These are phyloP conservation scores for Tulasnella sp. DNA, from an alignment of 768 basidiomycete genomes.

Conservation along the genomic window DNA sequence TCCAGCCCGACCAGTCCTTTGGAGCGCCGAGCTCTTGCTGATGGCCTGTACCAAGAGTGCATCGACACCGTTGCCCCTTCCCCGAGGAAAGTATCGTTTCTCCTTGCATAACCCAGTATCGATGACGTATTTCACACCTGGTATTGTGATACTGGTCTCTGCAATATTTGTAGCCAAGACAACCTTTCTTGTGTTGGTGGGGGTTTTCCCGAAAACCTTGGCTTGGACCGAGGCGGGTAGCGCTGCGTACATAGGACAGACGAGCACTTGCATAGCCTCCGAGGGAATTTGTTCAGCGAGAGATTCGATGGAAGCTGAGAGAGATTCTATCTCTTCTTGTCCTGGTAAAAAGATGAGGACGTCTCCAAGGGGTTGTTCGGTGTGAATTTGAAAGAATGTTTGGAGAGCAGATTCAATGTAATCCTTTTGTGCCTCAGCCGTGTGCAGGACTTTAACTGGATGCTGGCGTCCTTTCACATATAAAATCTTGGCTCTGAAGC, in stretches of 20 bases:
- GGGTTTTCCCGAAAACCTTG: constrained; percentile 63
- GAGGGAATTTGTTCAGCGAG: constrained; percentile 63
- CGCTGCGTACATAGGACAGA: constrained; percentile 80
- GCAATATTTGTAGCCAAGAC: constrained; percentile 97
- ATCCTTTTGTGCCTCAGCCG: constrained; percentile 64
- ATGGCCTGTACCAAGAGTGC: constrained; percentile 74
- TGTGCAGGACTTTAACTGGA: constrained; percentile 77
- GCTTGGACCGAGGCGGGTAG: constrained; percentile 70
- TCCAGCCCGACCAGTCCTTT: constrained; percentile 93
- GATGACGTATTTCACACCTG: constrained; percentile 89
- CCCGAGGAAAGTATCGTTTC: constrained; percentile 69
- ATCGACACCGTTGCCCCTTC: constrained; percentile 75
- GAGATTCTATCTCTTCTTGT: constrained; percentile 91
- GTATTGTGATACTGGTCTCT: constrained; percentile 96
- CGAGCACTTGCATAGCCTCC: constrained; percentile 53
- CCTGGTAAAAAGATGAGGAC: constrained; percentile 91
- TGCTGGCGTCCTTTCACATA: constrained; percentile 93
- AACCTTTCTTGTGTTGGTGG: constrained; percentile 70
- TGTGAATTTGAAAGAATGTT: constrained; percentile 91
- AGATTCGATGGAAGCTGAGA: constrained; percentile 64
- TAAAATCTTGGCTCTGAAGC: constrained; percentile 67
- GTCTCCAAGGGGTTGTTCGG: constrained; percentile 70
- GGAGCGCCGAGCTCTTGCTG: constrained; percentile 73
- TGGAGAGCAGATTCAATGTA: constrained; percentile 85
- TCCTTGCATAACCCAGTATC: constrained; percentile 96